Conservation (phyloP, 2,329 filamentous ascomycete genomes). For the Blumeria hordei region DNA sequence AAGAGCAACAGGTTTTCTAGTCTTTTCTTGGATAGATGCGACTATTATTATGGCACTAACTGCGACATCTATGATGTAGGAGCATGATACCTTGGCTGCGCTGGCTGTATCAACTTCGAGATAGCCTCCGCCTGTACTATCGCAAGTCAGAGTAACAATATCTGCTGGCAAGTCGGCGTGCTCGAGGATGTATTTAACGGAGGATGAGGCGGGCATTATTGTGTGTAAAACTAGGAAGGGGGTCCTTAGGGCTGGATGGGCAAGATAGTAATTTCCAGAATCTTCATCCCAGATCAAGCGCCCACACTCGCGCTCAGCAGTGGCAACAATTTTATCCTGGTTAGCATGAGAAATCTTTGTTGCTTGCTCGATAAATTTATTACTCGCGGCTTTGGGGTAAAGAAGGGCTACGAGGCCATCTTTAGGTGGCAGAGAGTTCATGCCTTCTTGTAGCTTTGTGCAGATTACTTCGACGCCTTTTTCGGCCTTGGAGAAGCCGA, state of each 20-base stretch:
- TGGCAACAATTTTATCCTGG: constrained; percentile 30
- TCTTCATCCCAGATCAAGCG: constrained; percentile 49
- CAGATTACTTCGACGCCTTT: constrained; percentile 22
- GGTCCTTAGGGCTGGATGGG: constrained; percentile 35
- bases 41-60: constrained; percentile 35
- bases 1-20: constrained; percentile 6
- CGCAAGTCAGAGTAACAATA: constrained; percentile 33
- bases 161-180: constrained; percentile 36
- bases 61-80: constrained; percentile 37
- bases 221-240: constrained; percentile 37
- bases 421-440: constrained; percentile 27
- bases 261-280: constrained; percentile 32
- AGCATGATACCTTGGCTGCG: constrained; percentile 32
- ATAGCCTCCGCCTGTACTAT: constrained; percentile 33
- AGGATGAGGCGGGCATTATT: constrained; percentile 31
- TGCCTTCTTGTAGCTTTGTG: constrained; percentile 32
- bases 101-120: constrained; percentile 35
- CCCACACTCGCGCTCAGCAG: constrained; percentile 44
- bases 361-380: constrained; percentile 29
- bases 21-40: constrained; percentile 30
- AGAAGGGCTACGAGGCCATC: constrained; percentile 43
- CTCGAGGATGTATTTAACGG: constrained; percentile 39
- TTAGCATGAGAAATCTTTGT: constrained; percentile 23
- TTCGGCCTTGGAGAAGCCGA: constrained; percentile 8
- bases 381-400: constrained; percentile 40